A percentile compares a stretch with the other conserved stretches of the same genome.
Conservation (phyloP, 352 stramenopile genomes). For the Globisporangium middletonii region DNA sequence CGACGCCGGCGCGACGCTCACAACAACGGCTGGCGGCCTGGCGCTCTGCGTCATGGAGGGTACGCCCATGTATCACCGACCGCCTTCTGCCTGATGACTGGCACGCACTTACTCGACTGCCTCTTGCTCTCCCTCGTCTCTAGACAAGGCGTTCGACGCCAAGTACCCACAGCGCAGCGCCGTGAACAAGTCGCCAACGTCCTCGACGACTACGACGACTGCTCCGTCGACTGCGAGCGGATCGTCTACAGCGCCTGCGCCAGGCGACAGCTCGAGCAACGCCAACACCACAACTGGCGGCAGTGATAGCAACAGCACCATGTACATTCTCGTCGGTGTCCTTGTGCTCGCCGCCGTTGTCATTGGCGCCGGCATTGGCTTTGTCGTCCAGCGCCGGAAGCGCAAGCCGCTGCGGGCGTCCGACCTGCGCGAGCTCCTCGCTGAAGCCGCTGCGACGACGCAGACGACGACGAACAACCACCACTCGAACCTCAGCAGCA, state of each 20-base stretch:
- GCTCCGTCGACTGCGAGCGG: not conserved
- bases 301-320: constrained; percentile 6
- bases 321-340: constrained; percentile 14
- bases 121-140: not conserved
- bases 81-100: not conserved
- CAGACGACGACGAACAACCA: not conserved
- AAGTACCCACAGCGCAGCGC: constrained; percentile 1
- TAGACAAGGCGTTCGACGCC: constrained; percentile 1
- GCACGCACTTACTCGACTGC: not conserved
- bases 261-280: not conserved
- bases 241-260: not conserved
- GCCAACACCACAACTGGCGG: not conserved
- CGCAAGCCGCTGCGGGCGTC: constrained; percentile 1
- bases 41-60: not conserved
- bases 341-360: constrained; percentile 18
- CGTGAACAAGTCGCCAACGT: not conserved
- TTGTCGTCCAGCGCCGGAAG: constrained; percentile 17
- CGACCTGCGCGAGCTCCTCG: constrained; percentile 8
- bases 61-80: not conserved
- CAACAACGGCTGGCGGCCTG: not conserved
- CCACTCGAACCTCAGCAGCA: constrained; percentile 6
- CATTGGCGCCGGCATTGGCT: constrained; percentile 14
- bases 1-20: not conserved
- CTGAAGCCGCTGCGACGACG: constrained; percentile 2
- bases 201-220: not conserved